Percentiles rank a stretch among this genome's conserved stretches.
Conservation (phyloP, 306 rosid species). For the Vachellia pachyceras region DNA sequence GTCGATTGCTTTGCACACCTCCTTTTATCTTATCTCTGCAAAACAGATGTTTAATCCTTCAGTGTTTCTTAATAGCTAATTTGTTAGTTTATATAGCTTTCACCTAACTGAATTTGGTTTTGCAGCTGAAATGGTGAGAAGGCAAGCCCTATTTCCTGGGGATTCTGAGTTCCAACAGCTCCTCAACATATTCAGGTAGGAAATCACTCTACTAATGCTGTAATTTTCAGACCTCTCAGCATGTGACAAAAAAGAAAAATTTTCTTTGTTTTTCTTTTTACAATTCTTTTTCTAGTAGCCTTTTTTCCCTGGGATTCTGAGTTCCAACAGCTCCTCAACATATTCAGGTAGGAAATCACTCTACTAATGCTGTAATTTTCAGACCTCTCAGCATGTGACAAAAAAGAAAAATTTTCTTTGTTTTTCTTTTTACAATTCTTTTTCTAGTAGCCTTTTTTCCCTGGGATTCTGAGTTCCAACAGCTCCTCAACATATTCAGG, state of each 20-base stretch:
- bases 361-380: no score
- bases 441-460: no score
- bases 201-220: not conserved
- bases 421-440: no score
- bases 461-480: no score
- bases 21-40: not conserved
- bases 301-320: no score
- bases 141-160: slow-evolving; percentile 89
- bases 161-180: slow-evolving; percentile 96
- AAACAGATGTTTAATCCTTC: not conserved
- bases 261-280: not conserved
- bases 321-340: no score
- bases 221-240: slow-evolving; percentile 11
- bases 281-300: not conserved
- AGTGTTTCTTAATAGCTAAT: not conserved
- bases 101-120: slow-evolving; percentile 14
- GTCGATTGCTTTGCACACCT: not conserved
- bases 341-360: no score
- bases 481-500: no score
- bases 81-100: not conserved
- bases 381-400: no score
- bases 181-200: slow-evolving; percentile 84
- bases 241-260: not conserved
- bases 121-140: slow-evolving; percentile 88
- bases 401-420: no score